Evolutionary conservation across 352 stramenopile species (phyloP).

Genomic region (Phytophthora rubi): DNA sequence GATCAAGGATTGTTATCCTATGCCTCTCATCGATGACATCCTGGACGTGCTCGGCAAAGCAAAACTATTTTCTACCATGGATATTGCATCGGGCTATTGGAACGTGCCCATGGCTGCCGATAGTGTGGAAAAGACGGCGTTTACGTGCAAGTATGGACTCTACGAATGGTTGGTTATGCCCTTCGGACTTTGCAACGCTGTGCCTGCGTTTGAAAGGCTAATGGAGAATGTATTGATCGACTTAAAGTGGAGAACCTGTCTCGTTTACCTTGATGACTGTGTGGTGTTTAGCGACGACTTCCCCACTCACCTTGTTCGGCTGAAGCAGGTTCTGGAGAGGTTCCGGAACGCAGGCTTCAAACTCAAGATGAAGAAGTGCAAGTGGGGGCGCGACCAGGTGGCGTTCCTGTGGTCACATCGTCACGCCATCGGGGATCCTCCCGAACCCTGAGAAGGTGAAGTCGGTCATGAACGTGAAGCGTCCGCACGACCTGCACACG

Average conservation of each 20-base stretch:
- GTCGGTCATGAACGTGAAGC: conserved; percentile 2
- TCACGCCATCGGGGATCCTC: too few relatives aligned
- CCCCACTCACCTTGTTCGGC: not conserved
- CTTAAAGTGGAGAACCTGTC: conserved; percentile 5
- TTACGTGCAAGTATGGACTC: conserved; percentile 8
- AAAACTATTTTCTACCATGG: conserved; percentile 11
- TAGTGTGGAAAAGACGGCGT: conserved; percentile 2
- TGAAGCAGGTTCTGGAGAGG: not conserved
- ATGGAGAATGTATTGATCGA: conserved; percentile 14
- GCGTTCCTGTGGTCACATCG: not conserved
- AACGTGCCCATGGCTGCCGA: not conserved
- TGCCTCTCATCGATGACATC: conserved; percentile 24
- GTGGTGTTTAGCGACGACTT: conserved; percentile 9
- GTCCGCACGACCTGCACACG: too few relatives aligned
- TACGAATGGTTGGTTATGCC: conserved; percentile 6
- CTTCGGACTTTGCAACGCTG: conserved; percentile 6
- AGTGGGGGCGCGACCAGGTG: conserved; percentile 6
- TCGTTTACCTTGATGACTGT: conserved; percentile 10
- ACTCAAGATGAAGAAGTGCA: conserved; percentile 18
- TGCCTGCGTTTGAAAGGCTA: not conserved
- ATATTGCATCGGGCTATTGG: not conserved
- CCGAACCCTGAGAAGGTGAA: conserved; percentile 10
- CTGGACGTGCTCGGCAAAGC: conserved; percentile 4
- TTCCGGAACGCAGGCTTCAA: conserved; percentile 1
- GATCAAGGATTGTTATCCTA: conserved; percentile 11